Percentiles rank a stretch among this genome's conserved stretches.
These are phyloP conservation scores for Rhododendron vialii DNA, from an alignment of 148 eudicot species.

Conservation along the genomic window DNA sequence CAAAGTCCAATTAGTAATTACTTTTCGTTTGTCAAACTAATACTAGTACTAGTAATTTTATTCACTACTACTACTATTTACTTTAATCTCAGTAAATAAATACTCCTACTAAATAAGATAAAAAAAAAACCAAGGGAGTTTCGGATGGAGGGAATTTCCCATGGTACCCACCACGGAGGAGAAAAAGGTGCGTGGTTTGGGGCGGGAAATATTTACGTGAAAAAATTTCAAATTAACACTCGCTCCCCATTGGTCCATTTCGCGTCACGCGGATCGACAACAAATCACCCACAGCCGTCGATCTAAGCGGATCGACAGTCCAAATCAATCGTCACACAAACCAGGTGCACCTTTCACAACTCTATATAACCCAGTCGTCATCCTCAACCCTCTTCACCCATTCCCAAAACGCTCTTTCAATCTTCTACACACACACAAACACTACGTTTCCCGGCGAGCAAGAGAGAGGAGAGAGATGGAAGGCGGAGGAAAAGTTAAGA, in stretches of 20 bases:
- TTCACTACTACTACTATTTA: too few relatives aligned
- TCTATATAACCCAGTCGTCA: not conserved
- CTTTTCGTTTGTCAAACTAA: too few relatives aligned
- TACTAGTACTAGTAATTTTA: too few relatives aligned
- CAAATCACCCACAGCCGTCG: constrained; percentile 16
- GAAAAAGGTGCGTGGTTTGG: not conserved
- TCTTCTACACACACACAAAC: not conserved
- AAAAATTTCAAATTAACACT: not conserved
- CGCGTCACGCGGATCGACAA: constrained; percentile 33
- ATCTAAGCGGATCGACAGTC: constrained; percentile 13
- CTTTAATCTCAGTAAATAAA: too few relatives aligned
- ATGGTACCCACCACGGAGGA: not conserved
- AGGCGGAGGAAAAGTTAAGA: constrained; percentile 42
- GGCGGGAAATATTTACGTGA: not conserved
- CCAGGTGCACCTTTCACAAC: not conserved
- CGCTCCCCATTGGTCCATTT: constrained; percentile 33
- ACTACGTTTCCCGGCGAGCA: not conserved
- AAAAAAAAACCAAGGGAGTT: too few relatives aligned
- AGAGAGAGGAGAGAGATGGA: constrained; percentile 35
- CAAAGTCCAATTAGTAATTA: too few relatives aligned
- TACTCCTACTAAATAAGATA: too few relatives aligned
- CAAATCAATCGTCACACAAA: not conserved
- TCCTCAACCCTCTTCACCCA: not conserved
- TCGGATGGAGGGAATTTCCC: not conserved
- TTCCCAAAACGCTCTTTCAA: not conserved